Evolutionary conservation across 2,329 filamentous ascomycete genomes (phyloP).

Genomic region (Calonectria pauciramosa): DNA sequence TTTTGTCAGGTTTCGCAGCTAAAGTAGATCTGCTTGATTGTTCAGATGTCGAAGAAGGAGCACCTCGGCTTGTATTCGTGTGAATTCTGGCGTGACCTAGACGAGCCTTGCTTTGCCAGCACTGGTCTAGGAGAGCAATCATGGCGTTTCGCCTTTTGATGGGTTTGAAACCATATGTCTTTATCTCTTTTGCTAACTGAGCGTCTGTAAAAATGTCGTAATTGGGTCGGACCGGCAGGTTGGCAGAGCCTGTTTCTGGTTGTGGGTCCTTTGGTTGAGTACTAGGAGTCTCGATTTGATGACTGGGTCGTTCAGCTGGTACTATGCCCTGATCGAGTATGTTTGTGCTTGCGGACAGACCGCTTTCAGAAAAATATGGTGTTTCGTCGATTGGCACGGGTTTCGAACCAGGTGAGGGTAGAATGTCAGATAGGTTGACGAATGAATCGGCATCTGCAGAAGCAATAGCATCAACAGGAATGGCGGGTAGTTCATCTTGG

Average conservation of each 20-base stretch:
- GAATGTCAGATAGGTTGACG: slow-evolving; percentile 41
- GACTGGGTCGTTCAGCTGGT: neutral
- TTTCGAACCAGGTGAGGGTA: slow-evolving; percentile 30
- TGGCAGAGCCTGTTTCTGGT: neutral
- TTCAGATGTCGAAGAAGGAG: slow-evolving; percentile 26
- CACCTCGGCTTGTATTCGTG: slow-evolving; percentile 36
- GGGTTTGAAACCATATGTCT: slow-evolving; percentile 79
- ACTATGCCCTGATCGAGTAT: neutral
- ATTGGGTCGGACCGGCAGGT: slow-evolving; percentile 59
- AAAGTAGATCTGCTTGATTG: slow-evolving; percentile 28
- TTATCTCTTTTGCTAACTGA: slow-evolving; percentile 73
- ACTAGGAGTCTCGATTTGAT: neutral
- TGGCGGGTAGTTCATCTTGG: neutral
- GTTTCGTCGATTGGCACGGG: slow-evolving; percentile 13
- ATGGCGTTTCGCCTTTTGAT: slow-evolving; percentile 77
- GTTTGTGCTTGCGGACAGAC: slow-evolving; percentile 35
- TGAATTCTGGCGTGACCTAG: slow-evolving; percentile 31
- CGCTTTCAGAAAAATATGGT: slow-evolving; percentile 38
- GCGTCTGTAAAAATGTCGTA: slow-evolving; percentile 73
- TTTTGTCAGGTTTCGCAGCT: slow-evolving; percentile 31
- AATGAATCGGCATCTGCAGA: slow-evolving; percentile 36
- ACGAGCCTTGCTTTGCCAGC: slow-evolving; percentile 74
- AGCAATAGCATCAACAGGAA: slow-evolving; percentile 2
- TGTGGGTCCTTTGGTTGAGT: neutral
- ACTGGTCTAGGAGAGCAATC: slow-evolving; percentile 78